Evolutionary conservation across 768 basidiomycete genomes (phyloP), one percentile per base, ranked within the genome.

Genomic region (Russula abietina): DNA sequence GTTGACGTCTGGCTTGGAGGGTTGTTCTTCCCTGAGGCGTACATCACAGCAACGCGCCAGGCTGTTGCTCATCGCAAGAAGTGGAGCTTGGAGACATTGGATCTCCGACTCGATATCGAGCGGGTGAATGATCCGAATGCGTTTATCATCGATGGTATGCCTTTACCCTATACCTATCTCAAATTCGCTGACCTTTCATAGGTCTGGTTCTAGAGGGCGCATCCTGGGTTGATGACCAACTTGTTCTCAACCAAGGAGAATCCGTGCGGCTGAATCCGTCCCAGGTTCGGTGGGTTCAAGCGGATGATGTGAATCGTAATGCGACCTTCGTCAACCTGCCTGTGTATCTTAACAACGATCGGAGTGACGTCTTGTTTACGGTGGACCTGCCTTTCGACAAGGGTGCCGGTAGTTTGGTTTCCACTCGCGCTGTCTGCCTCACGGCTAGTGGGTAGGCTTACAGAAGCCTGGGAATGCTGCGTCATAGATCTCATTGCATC

Each of bases 21-120:
- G 0, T 74, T 99, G 60, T 98, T 98, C 81, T 94, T 91, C 82
- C 97, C 96, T 0, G 92, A 95, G 70, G 95, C 94, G 3, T 98
- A 93, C 72, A 82, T 98, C 69, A 98, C 96, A 0, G 96, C 96
- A 2, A 95, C 93, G 2, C 82, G 96, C 55, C 96, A 99, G 74
- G 86, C 91, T n/a, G 90, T 94, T 5, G 97, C 96, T 2, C 95
- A 98, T 72, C 80, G 86, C 59, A 93, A 89, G 76, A 85, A 86
- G 67, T 92, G 91, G 89, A 95, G 93, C 73, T 75, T 99, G 65
- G 96, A 99, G 74, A 93, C 91, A 9, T 73, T 98, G 69, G 78
- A 83, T 60, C 74, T 98, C 41, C 77, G 86, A 60, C 78, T 99
- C 24, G 92, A 92, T 59, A 83, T 98, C 36, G 93, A 90, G 67